These are phyloP conservation scores for Phytophthora aleatoria DNA, from an alignment of 352 stramenopile species.

Conservation along the genomic window DNA sequence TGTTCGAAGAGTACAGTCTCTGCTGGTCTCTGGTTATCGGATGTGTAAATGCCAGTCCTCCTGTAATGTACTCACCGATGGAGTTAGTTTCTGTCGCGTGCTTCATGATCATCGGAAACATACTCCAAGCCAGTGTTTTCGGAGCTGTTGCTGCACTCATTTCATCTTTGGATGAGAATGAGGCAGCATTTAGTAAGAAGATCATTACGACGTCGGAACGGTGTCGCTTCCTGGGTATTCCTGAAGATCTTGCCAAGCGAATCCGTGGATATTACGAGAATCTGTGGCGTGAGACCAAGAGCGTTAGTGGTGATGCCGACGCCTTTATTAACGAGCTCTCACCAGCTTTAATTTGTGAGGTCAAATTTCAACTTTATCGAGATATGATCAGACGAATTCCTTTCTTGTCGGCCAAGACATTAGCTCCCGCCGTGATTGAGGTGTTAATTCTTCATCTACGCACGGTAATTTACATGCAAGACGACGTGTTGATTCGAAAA, in stretches of 20 bases:
- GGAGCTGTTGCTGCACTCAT: constrained; percentile 66
- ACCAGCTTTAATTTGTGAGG: constrained; percentile 67
- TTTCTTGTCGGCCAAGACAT: constrained; percentile 66
- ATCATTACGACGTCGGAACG: constrained; percentile 64
- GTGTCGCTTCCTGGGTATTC: constrained; percentile 70
- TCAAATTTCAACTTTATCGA: constrained; percentile 81
- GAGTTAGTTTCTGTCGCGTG: constrained; percentile 59
- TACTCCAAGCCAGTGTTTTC: constrained; percentile 72
- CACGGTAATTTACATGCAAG: constrained; percentile 84
- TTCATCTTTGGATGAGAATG: constrained; percentile 68
- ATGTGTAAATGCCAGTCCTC: constrained; percentile 66
- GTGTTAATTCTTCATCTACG: constrained; percentile 76
- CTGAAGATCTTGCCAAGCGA: constrained; percentile 46
- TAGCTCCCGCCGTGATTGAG: constrained; percentile 70
- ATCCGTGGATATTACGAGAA: constrained; percentile 74
- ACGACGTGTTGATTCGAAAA: constrained; percentile 79
- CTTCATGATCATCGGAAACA: constrained; percentile 74
- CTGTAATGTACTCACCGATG: constrained; percentile 48
- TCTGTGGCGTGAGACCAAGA: constrained; percentile 70
- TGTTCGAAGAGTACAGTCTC: constrained; percentile 51
- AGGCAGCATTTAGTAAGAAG: constrained; percentile 70
- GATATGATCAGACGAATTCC: constrained; percentile 80
- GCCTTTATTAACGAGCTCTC: constrained; percentile 81
- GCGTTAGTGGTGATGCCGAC: constrained; percentile 59
- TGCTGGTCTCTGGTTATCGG: constrained; percentile 67